Evolutionary conservation across 1,139 yeast genomes (phyloP), one percentile per base, ranked within the genome.

Genomic region (Yamadazyma buinensis): DNA sequence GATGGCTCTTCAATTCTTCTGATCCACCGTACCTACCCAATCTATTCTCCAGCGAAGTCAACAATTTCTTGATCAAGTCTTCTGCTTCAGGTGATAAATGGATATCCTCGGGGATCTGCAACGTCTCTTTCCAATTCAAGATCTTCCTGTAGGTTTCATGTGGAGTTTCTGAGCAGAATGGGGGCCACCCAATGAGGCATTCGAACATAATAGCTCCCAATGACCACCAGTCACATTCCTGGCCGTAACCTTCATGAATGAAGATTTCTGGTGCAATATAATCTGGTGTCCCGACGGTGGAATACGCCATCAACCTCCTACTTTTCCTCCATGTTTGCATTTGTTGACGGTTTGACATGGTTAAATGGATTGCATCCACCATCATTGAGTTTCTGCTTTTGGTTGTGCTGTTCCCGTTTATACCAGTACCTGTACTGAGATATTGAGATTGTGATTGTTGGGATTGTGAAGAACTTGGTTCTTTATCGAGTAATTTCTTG

Each of bases 141-240:
- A 92, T 92, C 74, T 92, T 94, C 40, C 95, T 74, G 59, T 92
- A 92, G 0, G 98, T 92, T 51, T 92, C 98, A 49, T 90, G 97
- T n/a, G 98, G 97, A 5, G 97, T 87, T 56, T 92, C 98, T 1
- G 95, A 84, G 63, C 98, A 94, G 63, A 92, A 92, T 37, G 99
- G 99, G 15, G 99, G 98, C 97, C 98, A 92, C 14, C 99, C 99
- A 44, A 92, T 87, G 44, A 92, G 69, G 68, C 98, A 92, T 67
- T 92, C 99, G 64, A 86, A 92, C 99, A 92, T 92, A 56, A 92
- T 92, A 1, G 97, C 96, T 19, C 99, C 99, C 27, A 92, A 67
- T 5, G 97, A 87, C 98, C 98, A 92, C 99, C 99, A 92, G 59
- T 92, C 99, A 64, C 99, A 94, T 57, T 92, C 97, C 63, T 90